Base-by-base conservation (phyloP, 176 grass and related monocot genomes). In the Miscanthus lutarioriparius region DNA sequence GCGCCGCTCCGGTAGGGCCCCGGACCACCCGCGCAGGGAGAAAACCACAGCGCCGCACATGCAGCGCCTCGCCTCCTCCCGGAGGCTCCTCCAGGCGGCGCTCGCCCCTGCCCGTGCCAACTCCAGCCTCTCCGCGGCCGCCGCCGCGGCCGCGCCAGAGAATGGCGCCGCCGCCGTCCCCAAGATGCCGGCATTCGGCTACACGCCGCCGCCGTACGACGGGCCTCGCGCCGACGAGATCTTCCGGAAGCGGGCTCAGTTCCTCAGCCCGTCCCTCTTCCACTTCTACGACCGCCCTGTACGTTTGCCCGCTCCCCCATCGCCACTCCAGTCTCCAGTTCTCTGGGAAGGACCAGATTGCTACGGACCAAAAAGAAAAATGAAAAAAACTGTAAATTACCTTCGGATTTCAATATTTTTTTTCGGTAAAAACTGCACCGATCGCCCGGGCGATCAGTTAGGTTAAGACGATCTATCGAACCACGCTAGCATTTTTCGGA, bases 201-300 rank as follows among this genome's bases (percentile, higher is more conserved):
- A 95, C 77, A 77, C 73, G 25, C 92, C 96, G 62, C 92, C 85
- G n/a, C 92, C 85, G 51, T 98, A 98, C 74, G 80, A 95, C 7
- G 96, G 96, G 51, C 96, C 92, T 16, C 87, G 87, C 25, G 38
- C 88, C 9, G 92, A 86, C 5, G 92, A 98, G 76, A 92, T 98
- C 82, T 86, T 93, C 32, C 69, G 70, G 73, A 98, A 95, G 89
- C 87, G 96, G 63, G 14, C 82, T 16, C 48, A 95, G 91, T 98
- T 95, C 85, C 89, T 98, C 71, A 95, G 96, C 87, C 96, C 92
- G 3, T 95, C 96, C 36, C 70, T 95, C 72, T 98, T 93, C 91
- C 76, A 90, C 89, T 95, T 95, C 83, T 98, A 95, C 80, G 78
- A 91, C 58, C 86, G 90, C 30, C 93, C 96, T 8, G 96, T 95